Evolutionary conservation across 345 rosid genomes (phyloP), one percentile per base, ranked within the genome.

Genomic region (Microthlaspi erraticum): DNA sequence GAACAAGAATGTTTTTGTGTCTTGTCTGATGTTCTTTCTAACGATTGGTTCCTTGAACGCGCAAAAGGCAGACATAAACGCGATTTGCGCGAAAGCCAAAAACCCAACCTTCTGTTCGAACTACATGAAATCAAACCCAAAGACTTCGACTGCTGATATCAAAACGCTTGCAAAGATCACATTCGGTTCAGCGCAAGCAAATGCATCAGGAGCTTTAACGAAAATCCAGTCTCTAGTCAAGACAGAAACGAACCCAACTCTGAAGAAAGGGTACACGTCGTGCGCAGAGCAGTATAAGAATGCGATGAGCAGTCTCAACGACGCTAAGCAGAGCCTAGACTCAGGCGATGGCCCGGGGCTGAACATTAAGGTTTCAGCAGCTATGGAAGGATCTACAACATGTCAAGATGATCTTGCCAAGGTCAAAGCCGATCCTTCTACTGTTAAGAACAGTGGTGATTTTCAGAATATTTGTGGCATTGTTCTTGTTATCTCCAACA

Each of bases 401-500:
- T 75, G 69, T 45, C 41, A 60, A 60, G 64, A 60, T 29, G 50
- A 41, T 7, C 29, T 75, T 5, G 17, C 42, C 5, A 60, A 53
- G 12, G 7, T 52, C 10, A 68, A 75, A 36, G 64, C 60, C 18
- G 78, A 75, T 46, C 68, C 69, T 17, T 43, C 58, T 18, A 29
- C 38, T 14, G 16, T 31, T 16, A 33, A 78, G 59, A 70, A 60
- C 37, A 81, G 18, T 31, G 61, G 44, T 18, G 78, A 74, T 12
- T 64, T 79, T 26, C 45, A 74, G 60, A 60, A 56, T 32, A 70
- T 68, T 6, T 73, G 76, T 43, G 53, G 64, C 7, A 71, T 81
- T 42, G 44, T 71, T 52, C 76, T 77, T 23, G 75, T 67, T 63
- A 68, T 75, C 55, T 62, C 81, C 0, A 74, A 81, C 76, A 60